phyloP scores from a whole-genome alignment of 352 stramenopile species.

The Phytophthora idaei region DNA sequence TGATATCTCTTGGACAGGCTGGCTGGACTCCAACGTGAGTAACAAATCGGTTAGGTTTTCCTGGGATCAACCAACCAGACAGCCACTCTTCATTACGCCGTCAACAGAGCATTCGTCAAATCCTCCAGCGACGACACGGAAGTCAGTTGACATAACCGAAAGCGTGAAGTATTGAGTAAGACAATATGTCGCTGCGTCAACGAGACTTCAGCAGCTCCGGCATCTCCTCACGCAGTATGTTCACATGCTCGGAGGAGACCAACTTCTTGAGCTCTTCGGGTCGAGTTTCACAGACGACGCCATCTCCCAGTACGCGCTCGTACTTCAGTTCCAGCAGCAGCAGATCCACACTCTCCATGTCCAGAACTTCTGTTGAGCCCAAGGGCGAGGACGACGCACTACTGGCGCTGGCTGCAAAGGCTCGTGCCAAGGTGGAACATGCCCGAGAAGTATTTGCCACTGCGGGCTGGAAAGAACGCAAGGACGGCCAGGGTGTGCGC shows the following conservation, averaged over 20 bases:
- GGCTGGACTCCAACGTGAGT: slow-evolving; percentile 16
- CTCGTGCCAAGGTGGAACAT: slow-evolving; percentile 27
- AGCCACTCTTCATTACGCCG: slow-evolving; percentile 30
- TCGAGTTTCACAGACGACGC: slow-evolving; percentile 8
- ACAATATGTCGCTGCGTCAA: slow-evolving; percentile 13
- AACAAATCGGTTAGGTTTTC: slow-evolving; percentile 13
- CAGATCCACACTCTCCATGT: slow-evolving; percentile 17
- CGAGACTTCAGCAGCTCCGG: slow-evolving; percentile 20
- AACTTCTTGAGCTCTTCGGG: slow-evolving; percentile 18
- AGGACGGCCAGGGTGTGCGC: slow-evolving; percentile 34
- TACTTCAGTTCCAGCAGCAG: slow-evolving; percentile 37
- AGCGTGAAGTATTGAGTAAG: background rate
- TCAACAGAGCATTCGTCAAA: slow-evolving; percentile 7
- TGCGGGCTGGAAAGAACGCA: slow-evolving; percentile 39
- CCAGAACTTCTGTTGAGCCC: slow-evolving; percentile 12
- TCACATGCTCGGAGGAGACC: slow-evolving; percentile 32
- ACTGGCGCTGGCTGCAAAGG: slow-evolving; percentile 20
- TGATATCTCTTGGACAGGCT: slow-evolving; percentile 1
- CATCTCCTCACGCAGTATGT: slow-evolving; percentile 35
- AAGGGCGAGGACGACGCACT: slow-evolving; percentile 37
- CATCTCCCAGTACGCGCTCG: slow-evolving; percentile 30
- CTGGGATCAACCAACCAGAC: slow-evolving; percentile 21
- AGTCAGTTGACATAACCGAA: background rate
- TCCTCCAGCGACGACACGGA: background rate
- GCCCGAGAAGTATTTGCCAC: slow-evolving; percentile 11